A percentile compares a stretch with the other conserved stretches of the same genome.
Conservation (phyloP, 1,284 basidiomycete species). For the Volvariella volvacea region DNA sequence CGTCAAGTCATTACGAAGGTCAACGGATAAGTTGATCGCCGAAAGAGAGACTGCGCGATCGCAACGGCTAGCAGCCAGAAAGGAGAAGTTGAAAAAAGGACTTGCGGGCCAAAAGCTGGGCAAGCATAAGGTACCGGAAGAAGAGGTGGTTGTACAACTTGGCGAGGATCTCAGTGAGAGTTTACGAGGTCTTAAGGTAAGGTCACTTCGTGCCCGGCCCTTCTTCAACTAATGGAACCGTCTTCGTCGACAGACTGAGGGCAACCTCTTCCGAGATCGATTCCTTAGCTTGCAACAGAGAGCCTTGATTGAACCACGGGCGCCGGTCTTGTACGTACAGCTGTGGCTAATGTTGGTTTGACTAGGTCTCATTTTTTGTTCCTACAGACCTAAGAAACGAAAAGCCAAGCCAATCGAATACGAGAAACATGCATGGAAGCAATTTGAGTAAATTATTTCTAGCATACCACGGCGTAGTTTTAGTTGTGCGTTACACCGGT, state of each 20-base stretch:
- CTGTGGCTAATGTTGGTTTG: constrained; percentile 9
- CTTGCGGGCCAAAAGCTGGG: constrained; percentile 68
- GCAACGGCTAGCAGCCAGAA: constrained; percentile 24
- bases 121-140: constrained; percentile 69
- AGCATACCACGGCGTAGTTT: neutral
- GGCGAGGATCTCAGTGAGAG: constrained; percentile 90
- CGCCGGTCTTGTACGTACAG: constrained; percentile 60
- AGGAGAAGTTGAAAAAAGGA: constrained; percentile 42
- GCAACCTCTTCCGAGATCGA: constrained; percentile 88
- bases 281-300: constrained; percentile 80
- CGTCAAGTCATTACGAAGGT: constrained; percentile 45
- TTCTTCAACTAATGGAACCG: constrained; percentile 7
- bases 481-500: neutral
- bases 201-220: constrained; percentile 5
- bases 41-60: constrained; percentile 37
- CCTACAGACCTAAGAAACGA: constrained; percentile 55
- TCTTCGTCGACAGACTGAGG: constrained; percentile 63
- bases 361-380: constrained; percentile 8
- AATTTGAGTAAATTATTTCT: constrained; percentile 45
- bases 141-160: constrained; percentile 78
- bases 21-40: constrained; percentile 32
- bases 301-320: constrained; percentile 71
- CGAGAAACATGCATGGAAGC: constrained; percentile 88
- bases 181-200: constrained; percentile 79
- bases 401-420: constrained; percentile 63